Evolutionary conservation across 1,284 basidiomycete species (phyloP).

Genomic region (Leccinum pachyderme): DNA sequence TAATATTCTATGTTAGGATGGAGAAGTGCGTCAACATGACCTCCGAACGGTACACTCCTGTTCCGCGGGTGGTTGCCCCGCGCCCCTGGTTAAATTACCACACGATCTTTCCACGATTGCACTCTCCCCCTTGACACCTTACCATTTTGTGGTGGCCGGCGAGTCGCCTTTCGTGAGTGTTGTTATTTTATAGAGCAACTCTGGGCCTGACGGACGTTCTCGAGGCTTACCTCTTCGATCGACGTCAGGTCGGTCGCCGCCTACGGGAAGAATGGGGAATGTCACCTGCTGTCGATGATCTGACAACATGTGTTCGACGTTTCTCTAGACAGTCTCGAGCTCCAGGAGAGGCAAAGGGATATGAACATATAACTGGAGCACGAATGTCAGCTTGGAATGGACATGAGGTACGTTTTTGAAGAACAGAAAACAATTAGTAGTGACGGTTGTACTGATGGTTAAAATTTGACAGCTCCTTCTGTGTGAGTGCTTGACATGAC

Average conservation of each 20-base stretch:
- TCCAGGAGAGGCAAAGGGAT: conserved; percentile 34
- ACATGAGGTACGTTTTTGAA: conserved; percentile 60
- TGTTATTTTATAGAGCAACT: not conserved
- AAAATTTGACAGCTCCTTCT: conserved; percentile 24
- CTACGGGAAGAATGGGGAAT: conserved; percentile 75
- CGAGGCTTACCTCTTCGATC: conserved; percentile 86
- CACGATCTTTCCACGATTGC: conserved; percentile 65
- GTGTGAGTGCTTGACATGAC: conserved; percentile 22
- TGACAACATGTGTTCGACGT: conserved; percentile 81
- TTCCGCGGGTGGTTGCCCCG: conserved; percentile 51
- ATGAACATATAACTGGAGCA: conserved; percentile 76
- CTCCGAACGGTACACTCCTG: conserved; percentile 71
- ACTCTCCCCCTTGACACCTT: conserved; percentile 67
- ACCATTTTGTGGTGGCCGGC: conserved; percentile 75
- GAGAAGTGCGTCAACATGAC: conserved; percentile 85
- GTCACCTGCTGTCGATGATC: conserved; percentile 43
- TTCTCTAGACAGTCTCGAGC: conserved; percentile 61
- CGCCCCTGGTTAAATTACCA: conserved; percentile 61
- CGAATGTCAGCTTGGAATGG: conserved; percentile 75
- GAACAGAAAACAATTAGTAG: not conserved
- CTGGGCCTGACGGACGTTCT: conserved; percentile 3
- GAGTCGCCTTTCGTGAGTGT: conserved; percentile 62
- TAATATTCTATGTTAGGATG: conserved; percentile 44
- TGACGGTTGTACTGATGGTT: conserved; percentile 11
- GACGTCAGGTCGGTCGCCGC: conserved; percentile 70